These are phyloP conservation scores for Colletotrichum cereale DNA, from an alignment of 2,329 filamentous ascomycete genomes.

Conservation along the genomic window DNA sequence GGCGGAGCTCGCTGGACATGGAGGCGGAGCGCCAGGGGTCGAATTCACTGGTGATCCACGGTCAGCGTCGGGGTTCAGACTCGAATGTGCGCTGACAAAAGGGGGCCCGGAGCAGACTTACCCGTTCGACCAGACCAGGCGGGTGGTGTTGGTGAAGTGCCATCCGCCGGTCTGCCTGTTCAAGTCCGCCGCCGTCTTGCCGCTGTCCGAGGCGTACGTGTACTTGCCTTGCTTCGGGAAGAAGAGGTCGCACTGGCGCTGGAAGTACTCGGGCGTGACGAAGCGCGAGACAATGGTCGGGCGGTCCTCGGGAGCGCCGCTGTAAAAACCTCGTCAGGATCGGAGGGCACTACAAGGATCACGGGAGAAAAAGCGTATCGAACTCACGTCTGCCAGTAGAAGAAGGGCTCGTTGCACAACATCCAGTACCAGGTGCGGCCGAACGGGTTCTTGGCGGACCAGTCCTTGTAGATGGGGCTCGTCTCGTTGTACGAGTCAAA, in stretches of 20 bases:
- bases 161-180: conserved; percentile 68
- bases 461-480: conserved; percentile 64
- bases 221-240: conserved; percentile 66
- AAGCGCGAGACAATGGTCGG: conserved; percentile 66
- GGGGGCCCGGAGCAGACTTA: not conserved
- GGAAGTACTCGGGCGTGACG: conserved; percentile 63
- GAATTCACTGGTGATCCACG: conserved; percentile 54
- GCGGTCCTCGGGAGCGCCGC: conserved; percentile 59
- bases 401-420: conserved; percentile 69
- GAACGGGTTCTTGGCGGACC: conserved; percentile 56
- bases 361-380: not conserved
- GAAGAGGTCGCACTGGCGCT: conserved; percentile 65
- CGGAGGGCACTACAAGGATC: conserved; percentile 26
- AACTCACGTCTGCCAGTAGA: conserved; percentile 62
- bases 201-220: conserved; percentile 60
- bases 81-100: conserved; percentile 20
- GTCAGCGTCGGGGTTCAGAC: conserved; percentile 7
- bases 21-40: conserved; percentile 71
- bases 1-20: conserved; percentile 65
- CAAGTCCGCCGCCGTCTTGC: conserved; percentile 60
- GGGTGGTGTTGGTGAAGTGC: conserved; percentile 61
- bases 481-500: conserved; percentile 65
- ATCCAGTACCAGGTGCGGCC: conserved; percentile 72
- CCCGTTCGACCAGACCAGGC: conserved; percentile 70
- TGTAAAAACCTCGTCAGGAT: conserved; percentile 43